Evolutionary conservation across 768 basidiomycete species (phyloP).

Genomic region (Mycena maculata): DNA sequence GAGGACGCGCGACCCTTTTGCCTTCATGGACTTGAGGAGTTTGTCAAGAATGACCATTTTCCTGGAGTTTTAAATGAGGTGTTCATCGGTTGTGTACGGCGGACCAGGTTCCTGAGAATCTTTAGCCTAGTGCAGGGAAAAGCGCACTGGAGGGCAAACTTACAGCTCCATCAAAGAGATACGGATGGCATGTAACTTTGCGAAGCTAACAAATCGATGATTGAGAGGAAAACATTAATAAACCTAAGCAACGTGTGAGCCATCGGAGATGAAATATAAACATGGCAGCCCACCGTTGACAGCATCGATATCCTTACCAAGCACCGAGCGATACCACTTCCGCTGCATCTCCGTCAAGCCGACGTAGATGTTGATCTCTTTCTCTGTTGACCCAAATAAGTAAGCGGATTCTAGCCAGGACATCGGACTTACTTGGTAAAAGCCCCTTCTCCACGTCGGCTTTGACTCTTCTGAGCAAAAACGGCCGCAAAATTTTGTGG

Average conservation of each 20-base stretch:
- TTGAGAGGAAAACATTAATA: too few relatives aligned
- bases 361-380: conserved; percentile 98
- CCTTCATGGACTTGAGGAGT: conserved; percentile 86
- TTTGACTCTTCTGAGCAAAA: conserved; percentile 94
- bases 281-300: conserved; percentile 79
- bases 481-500: conserved; percentile 96
- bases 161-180: conserved; percentile 93
- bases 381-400: conserved; percentile 64
- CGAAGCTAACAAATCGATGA: conserved; percentile 63
- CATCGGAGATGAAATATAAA: background rate
- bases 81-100: conserved; percentile 98
- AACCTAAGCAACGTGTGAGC: background rate
- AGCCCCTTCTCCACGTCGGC: conserved; percentile 96
- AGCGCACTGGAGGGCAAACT: conserved; percentile 38
- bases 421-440: conserved; percentile 75
- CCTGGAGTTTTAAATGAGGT: conserved; percentile 92
- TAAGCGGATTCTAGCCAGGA: background rate
- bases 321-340: conserved; percentile 95
- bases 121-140: background rate
- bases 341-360: conserved; percentile 97
- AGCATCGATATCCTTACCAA: conserved; percentile 99
- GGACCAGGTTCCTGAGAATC: conserved; percentile 90
- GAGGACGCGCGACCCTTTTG: conserved; percentile 92
- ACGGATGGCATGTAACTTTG: conserved; percentile 92
- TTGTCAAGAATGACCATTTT: conserved; percentile 99